Evolutionary conservation across 2,329 filamentous ascomycete genomes (phyloP), one percentile per base, ranked within the genome.

Genomic region (Diaporthe amygdali): DNA sequence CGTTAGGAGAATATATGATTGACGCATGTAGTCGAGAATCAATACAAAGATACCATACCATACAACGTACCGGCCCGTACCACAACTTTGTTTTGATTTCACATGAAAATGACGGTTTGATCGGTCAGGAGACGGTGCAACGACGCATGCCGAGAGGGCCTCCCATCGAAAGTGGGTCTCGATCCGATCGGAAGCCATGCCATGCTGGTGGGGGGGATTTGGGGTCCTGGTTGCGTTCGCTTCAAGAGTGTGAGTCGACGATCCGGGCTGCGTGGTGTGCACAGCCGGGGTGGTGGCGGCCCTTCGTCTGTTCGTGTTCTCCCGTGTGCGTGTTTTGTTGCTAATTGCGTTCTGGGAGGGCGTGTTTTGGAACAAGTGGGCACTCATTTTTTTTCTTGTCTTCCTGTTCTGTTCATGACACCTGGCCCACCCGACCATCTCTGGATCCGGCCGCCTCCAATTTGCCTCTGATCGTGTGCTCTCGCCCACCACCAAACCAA

Each of bases 331-430:
- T 39, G 55, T 59, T 12, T 44, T 30, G 55, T 64, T 64, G 30
- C 41, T 63, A 47, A 63, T 47, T 47, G 59, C 41, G 55, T 30
- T 30, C 17, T 17, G 8, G 25, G 55, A 30, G 32, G 25, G 25
- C 15, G 15, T 63, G 59, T 64, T 64, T 64, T 25, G 44, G 59
- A 64, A 49, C 59, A 64, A 64, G 59, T 49, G 59, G 59, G 59
- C 46, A 22, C 59, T 30, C 30, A n/a, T 47, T n/a, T 54, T 12
- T 14, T 22, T 32, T 17, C 15, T 20, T 27, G 25, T 27, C 7
- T 22, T 47, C 30, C 14, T 17, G 9, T 51, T 5, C 15, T 44
- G 15, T 8, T 49, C 59, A 49, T 49, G 44, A 49, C 41, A 64
- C 20, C 59, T 2, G 25, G 14, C 51, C 17, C 30, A 22, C 30